A percentile compares a stretch with the other conserved stretches of the same genome.
Evolutionary conservation across 192 early-diverging fungal genomes (phyloP).

Genomic region (Backusella westeae): DNA sequence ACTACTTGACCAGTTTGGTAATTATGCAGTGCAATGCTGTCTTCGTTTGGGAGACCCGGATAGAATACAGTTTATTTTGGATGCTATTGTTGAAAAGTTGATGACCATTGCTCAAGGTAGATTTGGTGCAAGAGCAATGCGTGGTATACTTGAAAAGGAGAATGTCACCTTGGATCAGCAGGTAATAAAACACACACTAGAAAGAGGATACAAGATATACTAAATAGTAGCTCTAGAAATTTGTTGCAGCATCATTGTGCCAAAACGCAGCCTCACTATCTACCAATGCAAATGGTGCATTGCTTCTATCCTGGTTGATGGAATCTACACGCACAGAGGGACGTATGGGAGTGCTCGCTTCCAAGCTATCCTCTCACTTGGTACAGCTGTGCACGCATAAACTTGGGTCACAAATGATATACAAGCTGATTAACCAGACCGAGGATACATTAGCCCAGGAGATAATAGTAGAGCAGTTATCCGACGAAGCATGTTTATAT

Average conservation of each 20-base stretch:
- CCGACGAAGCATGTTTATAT: slow-evolving; percentile 57
- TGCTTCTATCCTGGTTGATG: slow-evolving; percentile 91
- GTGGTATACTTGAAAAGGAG: slow-evolving; percentile 86
- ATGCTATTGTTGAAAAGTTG: slow-evolving; percentile 84
- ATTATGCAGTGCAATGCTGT: slow-evolving; percentile 98
- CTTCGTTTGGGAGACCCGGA: slow-evolving; percentile 70
- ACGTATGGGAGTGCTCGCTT: slow-evolving; percentile 78
- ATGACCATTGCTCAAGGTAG: slow-evolving; percentile 86
- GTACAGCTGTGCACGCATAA: slow-evolving; percentile 80
- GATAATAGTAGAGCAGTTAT: slow-evolving; percentile 72
- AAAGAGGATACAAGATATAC: not conserved
- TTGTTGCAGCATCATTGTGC: slow-evolving; percentile 86
- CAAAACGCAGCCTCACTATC: slow-evolving; percentile 73
- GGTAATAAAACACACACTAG: slow-evolving; percentile 21
- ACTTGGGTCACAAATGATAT: slow-evolving; percentile 73
- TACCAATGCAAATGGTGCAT: slow-evolving; percentile 86
- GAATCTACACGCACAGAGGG: slow-evolving; percentile 80
- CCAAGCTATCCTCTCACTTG: slow-evolving; percentile 73
- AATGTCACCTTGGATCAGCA: slow-evolving; percentile 76
- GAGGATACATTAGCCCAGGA: slow-evolving; percentile 86
- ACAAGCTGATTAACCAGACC: slow-evolving; percentile 86
- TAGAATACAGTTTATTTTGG: slow-evolving; percentile 88
- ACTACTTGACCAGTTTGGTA: slow-evolving; percentile 95
- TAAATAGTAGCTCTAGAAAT: slow-evolving; percentile 59
- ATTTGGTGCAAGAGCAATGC: slow-evolving; percentile 91